Evolutionary conservation across 2,329 filamentous ascomycete species (phyloP).

Genomic region (Plectosphaerella cucumerina): DNA sequence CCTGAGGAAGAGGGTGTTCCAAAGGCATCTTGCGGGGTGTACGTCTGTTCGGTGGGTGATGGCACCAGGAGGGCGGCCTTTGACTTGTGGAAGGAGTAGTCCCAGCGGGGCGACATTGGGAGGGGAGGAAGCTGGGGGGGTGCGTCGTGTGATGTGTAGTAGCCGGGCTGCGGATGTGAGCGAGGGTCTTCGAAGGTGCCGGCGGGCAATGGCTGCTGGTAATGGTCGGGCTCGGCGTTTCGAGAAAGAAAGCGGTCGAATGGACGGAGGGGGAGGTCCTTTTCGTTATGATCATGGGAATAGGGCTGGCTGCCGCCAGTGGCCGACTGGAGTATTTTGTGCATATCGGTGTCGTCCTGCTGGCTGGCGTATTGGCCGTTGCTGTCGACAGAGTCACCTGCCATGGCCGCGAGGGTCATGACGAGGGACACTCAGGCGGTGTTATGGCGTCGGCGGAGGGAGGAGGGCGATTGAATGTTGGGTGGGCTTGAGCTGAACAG

Average conservation of each 20-base stretch:
- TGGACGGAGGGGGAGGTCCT: constrained; percentile 11
- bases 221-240: constrained; percentile 10
- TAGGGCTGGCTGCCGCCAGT: not conserved
- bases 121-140: constrained; percentile 25
- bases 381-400: constrained; percentile 11
- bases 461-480: not conserved
- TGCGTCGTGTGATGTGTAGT: constrained; percentile 15
- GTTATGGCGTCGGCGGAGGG: constrained; percentile 9
- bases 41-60: constrained; percentile 19
- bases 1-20: constrained; percentile 2
- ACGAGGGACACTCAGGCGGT: constrained; percentile 8
- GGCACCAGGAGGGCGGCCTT: constrained; percentile 18
- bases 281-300: too few species aligned
- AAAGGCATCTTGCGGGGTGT: constrained; percentile 26
- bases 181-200: not conserved
- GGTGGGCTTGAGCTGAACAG: not conserved
- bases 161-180: constrained; percentile 1
- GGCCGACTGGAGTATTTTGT: not conserved
- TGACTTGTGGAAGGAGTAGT: constrained; percentile 17
- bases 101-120: constrained; percentile 41
- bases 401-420: constrained; percentile 14
- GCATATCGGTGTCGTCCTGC: constrained; percentile 7
- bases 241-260: constrained; percentile 14
- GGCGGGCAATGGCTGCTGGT: constrained; percentile 7
- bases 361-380: constrained; percentile 5